Evolutionary conservation across 805 yeast species (phyloP).

Genomic region (Cyberlindnera amylophila): DNA sequence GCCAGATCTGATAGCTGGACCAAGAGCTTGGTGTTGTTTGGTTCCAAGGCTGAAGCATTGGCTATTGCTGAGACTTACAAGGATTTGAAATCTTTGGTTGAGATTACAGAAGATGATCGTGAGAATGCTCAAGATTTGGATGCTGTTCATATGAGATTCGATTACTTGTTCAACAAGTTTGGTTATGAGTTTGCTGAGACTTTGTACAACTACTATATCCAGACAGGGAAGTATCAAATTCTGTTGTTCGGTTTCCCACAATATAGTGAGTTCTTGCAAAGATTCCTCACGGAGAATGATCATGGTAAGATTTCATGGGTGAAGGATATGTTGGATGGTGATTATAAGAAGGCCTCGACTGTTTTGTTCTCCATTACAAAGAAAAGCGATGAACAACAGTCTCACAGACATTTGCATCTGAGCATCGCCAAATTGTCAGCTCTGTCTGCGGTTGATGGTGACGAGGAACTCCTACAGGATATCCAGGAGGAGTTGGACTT

Average conservation of each 20-base stretch:
- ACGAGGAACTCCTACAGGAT: conserved; percentile 32
- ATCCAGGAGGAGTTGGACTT: conserved; percentile 49
- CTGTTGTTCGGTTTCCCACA: conserved; percentile 56
- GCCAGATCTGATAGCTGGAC: conserved; percentile 53
- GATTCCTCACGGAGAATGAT: conserved; percentile 47
- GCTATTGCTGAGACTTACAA: conserved; percentile 59
- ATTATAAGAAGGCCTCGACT: conserved; percentile 47
- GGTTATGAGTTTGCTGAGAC: conserved; percentile 67
- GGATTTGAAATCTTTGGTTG: conserved; percentile 63
- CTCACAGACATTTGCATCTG: conserved; percentile 50
- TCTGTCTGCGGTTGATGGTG: conserved; percentile 34
- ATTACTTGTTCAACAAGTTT: conserved; percentile 52
- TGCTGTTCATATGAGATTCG: conserved; percentile 32
- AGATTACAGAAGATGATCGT: conserved; percentile 44
- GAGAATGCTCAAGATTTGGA: conserved; percentile 22
- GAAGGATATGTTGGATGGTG: conserved; percentile 48
- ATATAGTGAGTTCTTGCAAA: conserved; percentile 44
- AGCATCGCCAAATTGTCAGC: conserved; percentile 71
- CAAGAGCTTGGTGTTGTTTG: conserved; percentile 45
- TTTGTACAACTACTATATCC: conserved; percentile 56
- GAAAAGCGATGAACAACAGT: conserved; percentile 38
- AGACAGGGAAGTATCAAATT: conserved; percentile 46
- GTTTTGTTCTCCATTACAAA: conserved; percentile 42
- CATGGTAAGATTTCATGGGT: conserved; percentile 71
- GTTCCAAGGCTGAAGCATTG: conserved; percentile 51